phyloP scores from a whole-genome alignment of 2,329 filamentous ascomycete species.

The Aurifilum marmelostoma region DNA sequence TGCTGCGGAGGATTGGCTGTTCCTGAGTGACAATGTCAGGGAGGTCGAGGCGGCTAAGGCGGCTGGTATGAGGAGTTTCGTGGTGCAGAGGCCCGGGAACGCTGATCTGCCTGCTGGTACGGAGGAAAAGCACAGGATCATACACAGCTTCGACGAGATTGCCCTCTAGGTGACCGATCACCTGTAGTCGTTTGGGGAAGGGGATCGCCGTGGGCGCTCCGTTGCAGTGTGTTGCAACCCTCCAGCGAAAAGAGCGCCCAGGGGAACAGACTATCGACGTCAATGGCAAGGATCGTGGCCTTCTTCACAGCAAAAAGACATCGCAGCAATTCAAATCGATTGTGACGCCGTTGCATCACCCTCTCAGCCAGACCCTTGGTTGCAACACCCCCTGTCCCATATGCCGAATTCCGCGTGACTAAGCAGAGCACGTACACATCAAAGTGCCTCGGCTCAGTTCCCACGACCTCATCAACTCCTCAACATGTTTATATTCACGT shows the following conservation, averaged over 20 bases:
- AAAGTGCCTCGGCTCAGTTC: slow-evolving; percentile 13
- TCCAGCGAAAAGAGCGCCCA: not conserved
- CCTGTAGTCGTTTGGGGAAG: slow-evolving; percentile 6
- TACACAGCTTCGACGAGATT: slow-evolving; percentile 39
- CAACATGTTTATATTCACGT: not conserved
- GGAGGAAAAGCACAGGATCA: slow-evolving; percentile 35
- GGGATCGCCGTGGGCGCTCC: not conserved
- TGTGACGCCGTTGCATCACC: not conserved
- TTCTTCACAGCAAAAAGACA: not conserved
- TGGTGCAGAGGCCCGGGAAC: slow-evolving; percentile 73
- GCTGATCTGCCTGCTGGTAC: slow-evolving; percentile 56
- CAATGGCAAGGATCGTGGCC: not conserved
- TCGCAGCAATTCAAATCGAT: not conserved
- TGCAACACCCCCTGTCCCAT: not conserved
- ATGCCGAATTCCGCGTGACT: slow-evolving; percentile 12
- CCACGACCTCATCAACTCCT: not conserved
- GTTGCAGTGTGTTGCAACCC: not conserved
- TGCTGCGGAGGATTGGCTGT: slow-evolving; percentile 63
- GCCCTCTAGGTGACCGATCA: slow-evolving; percentile 18
- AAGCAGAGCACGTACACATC: slow-evolving; percentile 9
- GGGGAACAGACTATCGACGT: not conserved
- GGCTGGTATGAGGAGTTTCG: slow-evolving; percentile 65
- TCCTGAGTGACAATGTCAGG: slow-evolving; percentile 78
- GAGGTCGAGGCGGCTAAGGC: slow-evolving; percentile 66
- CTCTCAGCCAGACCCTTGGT: not conserved